Conservation (phyloP, 768 basidiomycete genomes). For the Gymnopilus dilepis region DNA sequence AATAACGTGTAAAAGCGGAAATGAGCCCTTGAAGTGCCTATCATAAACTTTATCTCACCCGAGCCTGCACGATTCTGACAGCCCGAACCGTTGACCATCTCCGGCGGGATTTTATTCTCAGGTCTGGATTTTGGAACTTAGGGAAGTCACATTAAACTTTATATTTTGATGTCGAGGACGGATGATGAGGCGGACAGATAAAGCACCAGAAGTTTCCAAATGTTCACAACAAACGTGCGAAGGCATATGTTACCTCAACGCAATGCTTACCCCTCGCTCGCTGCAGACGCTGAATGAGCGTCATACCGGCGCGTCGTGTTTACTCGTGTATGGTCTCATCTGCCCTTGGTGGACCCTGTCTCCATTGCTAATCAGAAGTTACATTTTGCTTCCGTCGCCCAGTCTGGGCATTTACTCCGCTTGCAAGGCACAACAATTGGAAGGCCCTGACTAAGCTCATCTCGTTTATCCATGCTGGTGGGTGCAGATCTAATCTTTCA, state of each 20-base stretch:
- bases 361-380: conserved; percentile 29
- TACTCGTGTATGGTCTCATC: conserved; percentile 9
- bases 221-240: background rate
- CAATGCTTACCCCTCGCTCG: no score
- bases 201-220: no score
- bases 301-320: conserved; percentile 11
- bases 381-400: conserved; percentile 41
- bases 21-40: background rate
- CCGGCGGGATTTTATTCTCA: background rate
- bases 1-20: background rate
- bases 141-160: background rate
- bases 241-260: no score
- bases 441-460: conserved; percentile 2
- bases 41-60: background rate
- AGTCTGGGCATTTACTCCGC: conserved; percentile 18
- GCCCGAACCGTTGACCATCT: background rate
- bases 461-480: background rate
- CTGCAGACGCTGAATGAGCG: background rate
- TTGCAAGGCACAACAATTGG: background rate
- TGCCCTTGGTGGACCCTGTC: conserved; percentile 12
- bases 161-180: background rate
- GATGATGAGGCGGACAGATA: no score
- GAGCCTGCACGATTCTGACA: background rate
- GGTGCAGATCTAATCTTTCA: background rate
- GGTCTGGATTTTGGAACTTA: background rate